These are phyloP conservation scores for Coniochaeta pulveracea DNA, from an alignment of 2,329 filamentous ascomycete species.

Conservation along the genomic window DNA sequence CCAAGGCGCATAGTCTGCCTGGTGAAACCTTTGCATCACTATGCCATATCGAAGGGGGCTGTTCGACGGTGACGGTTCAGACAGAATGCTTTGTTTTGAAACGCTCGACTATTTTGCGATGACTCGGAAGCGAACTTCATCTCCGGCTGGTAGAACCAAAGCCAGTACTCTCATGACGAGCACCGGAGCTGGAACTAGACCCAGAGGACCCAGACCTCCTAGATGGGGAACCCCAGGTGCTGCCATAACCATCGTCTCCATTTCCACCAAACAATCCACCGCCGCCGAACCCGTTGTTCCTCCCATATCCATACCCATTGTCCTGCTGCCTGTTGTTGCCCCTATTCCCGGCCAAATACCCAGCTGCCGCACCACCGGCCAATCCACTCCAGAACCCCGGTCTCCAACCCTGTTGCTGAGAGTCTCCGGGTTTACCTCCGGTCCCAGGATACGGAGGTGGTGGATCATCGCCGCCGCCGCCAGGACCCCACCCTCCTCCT, in stretches of 20 bases:
- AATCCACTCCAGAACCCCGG: constrained; percentile 67
- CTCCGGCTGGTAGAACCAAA: constrained; percentile 56
- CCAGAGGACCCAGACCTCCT: constrained; percentile 21
- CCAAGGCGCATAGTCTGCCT: background rate
- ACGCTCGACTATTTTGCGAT: too few species aligned
- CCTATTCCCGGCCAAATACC: constrained; percentile 49
- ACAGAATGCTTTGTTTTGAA: too few species aligned
- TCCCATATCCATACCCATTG: background rate
- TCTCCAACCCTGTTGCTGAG: constrained; percentile 48
- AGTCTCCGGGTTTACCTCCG: constrained; percentile 23
- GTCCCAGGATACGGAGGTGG: constrained; percentile 41
- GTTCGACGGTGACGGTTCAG: too few species aligned
- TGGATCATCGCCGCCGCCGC: constrained; percentile 26
- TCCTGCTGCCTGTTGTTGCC: constrained; percentile 11
- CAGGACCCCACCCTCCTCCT: constrained; percentile 18
- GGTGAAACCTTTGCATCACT: constrained; percentile 3
- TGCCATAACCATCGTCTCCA: constrained; percentile 19
- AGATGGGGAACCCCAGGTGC: constrained; percentile 21
- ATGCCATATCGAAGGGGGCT: too few species aligned
- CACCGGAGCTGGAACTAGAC: constrained; percentile 23
- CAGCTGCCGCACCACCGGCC: constrained; percentile 58
- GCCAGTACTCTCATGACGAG: constrained; percentile 56
- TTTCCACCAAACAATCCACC: constrained; percentile 6
- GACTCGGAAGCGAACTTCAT: too few species aligned
- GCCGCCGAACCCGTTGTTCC: constrained; percentile 15